Evolutionary conservation across 2,329 filamentous ascomycete species (phyloP), one percentile per base, ranked within the genome.

Genomic region (Paecilomyces sp.): DNA sequence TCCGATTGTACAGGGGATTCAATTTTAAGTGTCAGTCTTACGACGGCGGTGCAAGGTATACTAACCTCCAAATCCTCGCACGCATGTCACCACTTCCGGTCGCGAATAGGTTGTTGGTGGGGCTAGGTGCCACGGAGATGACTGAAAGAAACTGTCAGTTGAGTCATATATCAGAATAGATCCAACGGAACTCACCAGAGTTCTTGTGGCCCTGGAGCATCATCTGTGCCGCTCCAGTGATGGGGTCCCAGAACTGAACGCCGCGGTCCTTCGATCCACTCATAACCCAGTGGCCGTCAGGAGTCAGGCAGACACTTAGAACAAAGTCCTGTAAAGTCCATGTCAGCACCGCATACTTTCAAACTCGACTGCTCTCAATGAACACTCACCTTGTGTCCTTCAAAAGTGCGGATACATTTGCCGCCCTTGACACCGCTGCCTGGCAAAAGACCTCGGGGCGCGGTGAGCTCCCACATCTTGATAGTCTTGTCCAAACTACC

Each of bases 121-220:
- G 94, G 75, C 92, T 96, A 24, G 94, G 94, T 1, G 94, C 93
- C 57, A 99, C 94, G 2, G 92, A 97, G 69, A 97, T 97, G 68
- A 99, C 94, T 86, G 66, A 58, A 61, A 51, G 55, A 61, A 61
- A 56, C 55, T 63, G 66, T 63, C 67, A 64, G 63, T 30, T 59
- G 57, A 61, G 60, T 57, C 52, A n/a, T 55, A 11, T 24, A 13
- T 24, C 52, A 15, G 36, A 52, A 53, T n/a, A 54, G 12, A 28
- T 13, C 13, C 9, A 28, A 50, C 15, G 18, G 59, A 28, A 77
- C 81, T 69, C 75, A 87, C 85, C 85, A 11, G 91, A 96, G 78
- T 97, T 97, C 83, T 97, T 97, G 75, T 99, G 94, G 28, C 94
- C 94, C 76, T 97, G 94, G 63, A 99, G 84, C 94, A 97, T 97